These are phyloP conservation scores for Tuber calosporum DNA, from an alignment of 495 filamentous ascomycete genomes.

Conservation along the genomic window DNA sequence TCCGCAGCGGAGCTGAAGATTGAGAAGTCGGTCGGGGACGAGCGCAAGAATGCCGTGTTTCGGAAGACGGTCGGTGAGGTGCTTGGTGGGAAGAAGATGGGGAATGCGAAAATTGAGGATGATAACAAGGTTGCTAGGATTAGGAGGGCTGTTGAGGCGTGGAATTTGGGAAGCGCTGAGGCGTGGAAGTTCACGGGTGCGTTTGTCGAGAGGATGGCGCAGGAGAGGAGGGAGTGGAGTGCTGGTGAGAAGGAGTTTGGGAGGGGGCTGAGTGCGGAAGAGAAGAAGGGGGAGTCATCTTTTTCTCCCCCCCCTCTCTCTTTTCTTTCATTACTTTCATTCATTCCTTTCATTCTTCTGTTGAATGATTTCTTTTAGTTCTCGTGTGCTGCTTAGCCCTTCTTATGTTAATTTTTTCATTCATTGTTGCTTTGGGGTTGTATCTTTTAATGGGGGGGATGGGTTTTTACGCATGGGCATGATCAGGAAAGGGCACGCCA, in stretches of 20 bases:
- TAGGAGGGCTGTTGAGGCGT: slow-evolving; percentile 67
- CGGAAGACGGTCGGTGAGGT: slow-evolving; percentile 46
- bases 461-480: background rate
- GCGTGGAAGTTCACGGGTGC: slow-evolving; percentile 86
- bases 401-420: background rate
- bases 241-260: slow-evolving; percentile 60
- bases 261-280: slow-evolving; percentile 26
- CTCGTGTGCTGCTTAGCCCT: background rate
- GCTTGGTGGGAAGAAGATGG: slow-evolving; percentile 24
- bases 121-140: slow-evolving; percentile 44
- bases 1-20: slow-evolving; percentile 48
- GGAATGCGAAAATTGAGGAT: slow-evolving; percentile 36
- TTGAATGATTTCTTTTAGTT: background rate
- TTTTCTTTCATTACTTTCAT: background rate
- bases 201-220: slow-evolving; percentile 52
- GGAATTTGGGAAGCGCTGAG: slow-evolving; percentile 89
- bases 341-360: background rate
- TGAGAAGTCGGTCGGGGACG: slow-evolving; percentile 43
- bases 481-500: background rate
- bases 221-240: slow-evolving; percentile 63
- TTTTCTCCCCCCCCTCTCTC: background rate
- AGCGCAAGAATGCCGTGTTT: slow-evolving; percentile 57
- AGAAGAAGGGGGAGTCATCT: slow-evolving; percentile 19
- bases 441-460: background rate
- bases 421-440: background rate